Conservation (phyloP, 257 asterid genomes). For the Nicotiana paniculata region DNA sequence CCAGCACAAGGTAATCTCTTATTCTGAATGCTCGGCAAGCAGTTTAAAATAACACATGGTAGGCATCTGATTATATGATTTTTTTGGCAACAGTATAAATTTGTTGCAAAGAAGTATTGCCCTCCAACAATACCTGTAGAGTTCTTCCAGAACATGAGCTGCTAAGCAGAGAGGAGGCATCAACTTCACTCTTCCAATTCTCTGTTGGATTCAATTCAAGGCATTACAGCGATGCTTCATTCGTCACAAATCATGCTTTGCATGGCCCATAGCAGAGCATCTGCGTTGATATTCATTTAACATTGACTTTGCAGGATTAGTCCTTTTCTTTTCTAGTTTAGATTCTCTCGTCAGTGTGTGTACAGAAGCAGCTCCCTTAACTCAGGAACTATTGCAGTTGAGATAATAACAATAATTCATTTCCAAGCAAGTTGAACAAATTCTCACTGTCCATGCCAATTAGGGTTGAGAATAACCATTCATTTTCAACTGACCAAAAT, state of each 20-base stretch:
- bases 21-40: too few species aligned
- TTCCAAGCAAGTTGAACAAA: too few species aligned
- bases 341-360: slow-evolving; percentile 6
- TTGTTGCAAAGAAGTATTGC: slow-evolving; percentile 92
- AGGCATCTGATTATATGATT: background rate
- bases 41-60: background rate
- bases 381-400: background rate
- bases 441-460: too few species aligned
- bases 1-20: slow-evolving; percentile 69
- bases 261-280: background rate
- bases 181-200: slow-evolving; percentile 6
- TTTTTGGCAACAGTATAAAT: slow-evolving; percentile 64
- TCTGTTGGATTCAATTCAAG: slow-evolving; percentile 2
- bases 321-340: background rate
- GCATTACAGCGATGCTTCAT: background rate
- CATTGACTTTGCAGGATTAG: slow-evolving; percentile 1
- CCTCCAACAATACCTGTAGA: slow-evolving; percentile 76
- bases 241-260: background rate
- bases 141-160: slow-evolving; percentile 48
- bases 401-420: background rate
- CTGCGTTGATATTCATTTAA: background rate
- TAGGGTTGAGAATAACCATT: too few species aligned
- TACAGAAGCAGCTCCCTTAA: slow-evolving; percentile 8
- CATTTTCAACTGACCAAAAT: background rate
- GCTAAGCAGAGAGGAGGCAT: slow-evolving; percentile 20